These are phyloP conservation scores for Chaetomiaceae sp. DNA, from an alignment of 2,329 filamentous ascomycete species.

Conservation along the genomic window DNA sequence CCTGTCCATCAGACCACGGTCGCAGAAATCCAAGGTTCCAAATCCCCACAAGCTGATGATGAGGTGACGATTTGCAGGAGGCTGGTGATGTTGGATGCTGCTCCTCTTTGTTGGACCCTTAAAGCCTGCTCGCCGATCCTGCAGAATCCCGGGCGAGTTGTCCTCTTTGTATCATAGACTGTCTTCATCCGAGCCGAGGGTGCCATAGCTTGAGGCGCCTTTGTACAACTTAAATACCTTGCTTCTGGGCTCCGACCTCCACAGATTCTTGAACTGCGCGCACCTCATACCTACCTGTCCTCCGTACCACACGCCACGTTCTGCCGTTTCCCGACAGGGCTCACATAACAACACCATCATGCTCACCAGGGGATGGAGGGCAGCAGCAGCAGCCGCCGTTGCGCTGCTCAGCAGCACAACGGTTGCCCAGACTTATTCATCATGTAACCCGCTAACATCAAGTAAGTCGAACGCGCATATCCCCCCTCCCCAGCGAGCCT, in stretches of 20 bases:
- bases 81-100: constrained; percentile 9
- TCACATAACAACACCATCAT: constrained; percentile 27
- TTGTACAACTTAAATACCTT: too few species aligned
- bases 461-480: constrained; percentile 23
- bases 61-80: constrained; percentile 10
- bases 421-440: constrained; percentile 32
- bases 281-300: neutral
- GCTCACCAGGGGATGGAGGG: constrained; percentile 21
- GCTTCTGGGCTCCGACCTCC: too few species aligned
- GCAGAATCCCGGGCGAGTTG: neutral
- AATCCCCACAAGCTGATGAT: constrained; percentile 5
- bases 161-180: constrained; percentile 5
- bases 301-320: too few species aligned
- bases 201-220: too few species aligned
- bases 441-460: constrained; percentile 31
- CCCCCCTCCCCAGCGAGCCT: neutral
- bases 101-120: neutral
- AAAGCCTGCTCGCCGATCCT: neutral
- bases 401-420: constrained; percentile 18
- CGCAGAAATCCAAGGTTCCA: neutral
- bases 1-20: constrained; percentile 1
- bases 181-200: too few species aligned
- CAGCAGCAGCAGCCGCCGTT: constrained; percentile 21
- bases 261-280: neutral
- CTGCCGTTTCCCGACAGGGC: too few species aligned